Evolutionary conservation across 768 basidiomycete genomes (phyloP), one percentile per base, ranked within the genome.

Genomic region (Hemileccinum rubropunctum): DNA sequence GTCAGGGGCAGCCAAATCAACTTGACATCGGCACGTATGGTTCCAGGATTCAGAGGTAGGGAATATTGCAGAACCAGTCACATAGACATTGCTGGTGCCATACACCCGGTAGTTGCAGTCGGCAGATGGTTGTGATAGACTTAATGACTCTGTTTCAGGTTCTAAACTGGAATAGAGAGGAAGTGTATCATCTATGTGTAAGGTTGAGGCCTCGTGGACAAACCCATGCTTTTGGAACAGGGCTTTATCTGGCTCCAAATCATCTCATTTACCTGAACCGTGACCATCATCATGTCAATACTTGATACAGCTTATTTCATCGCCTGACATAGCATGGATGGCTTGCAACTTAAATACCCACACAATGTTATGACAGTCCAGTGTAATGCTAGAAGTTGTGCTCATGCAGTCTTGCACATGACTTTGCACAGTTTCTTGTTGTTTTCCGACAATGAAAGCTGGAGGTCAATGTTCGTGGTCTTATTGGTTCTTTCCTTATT

Each of bases 21-120:
- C 9, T 10, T 13, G 15, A 28, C 6, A 10, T 41, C 17, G 11
- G 7, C 18, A 57, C 56, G 18, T 20, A 60, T 50, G 50, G 20
- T 55, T 55, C 59, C 58, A 61, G 27, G 54, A 52, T 27, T 50
- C 48, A 28, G 59, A 33, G 2, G 56, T 48, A 11, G 54, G 58
- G 46, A 61, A 60, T 10, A 60, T 42, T 3, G 58, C 45, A 17
- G 39, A 34, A 34, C 58, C 58, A 13, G 58, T 60, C 3, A 43
- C 59, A 13, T 57, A 60, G 21, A 60, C 58, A 17, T 60, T 60
- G 21, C 46, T 42, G 14, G 45, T 45, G 11, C 58, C 58, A 28
- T 38, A 43, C 12, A 48, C 45, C 23, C 38, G 30, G 44, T 60
- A 59, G 13, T 60, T 42, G 26, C 46, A 45, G 27, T 56, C 58